Evolutionary conservation across 2,329 filamentous ascomycete species (phyloP), one percentile per base, ranked within the genome.

Genomic region (Plenodomus lindquistii): DNA sequence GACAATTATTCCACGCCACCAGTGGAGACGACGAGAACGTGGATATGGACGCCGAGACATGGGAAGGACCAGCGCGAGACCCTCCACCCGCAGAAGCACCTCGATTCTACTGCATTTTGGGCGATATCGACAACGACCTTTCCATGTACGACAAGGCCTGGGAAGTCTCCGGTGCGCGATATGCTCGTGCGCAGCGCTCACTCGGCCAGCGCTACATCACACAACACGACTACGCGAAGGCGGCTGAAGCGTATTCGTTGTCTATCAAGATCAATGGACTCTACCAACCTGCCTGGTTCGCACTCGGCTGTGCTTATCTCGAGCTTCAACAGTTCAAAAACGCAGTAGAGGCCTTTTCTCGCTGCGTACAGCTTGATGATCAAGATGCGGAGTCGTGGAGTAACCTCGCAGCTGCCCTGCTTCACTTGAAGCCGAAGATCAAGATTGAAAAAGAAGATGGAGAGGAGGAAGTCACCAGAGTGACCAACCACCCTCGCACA

Each of bases 351-450:
- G 87, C 91, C 0, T 99, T 95, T 71, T 85, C 86, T 8, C 82
- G 91, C 18, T 87, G 88, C 8, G 92, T 99, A 10, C 85, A 89
- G 58, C 81, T 89, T 10, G 94, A 96, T 40, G 92, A 95, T 20
- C 86, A 87, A 43, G 92, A 97, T 66, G 93, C 92, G 0, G 85
- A 96, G 65, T 91, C 90, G 0, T 99, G 94, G 91, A 95, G 89
- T 63, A 99, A 99, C 66, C 81, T 99, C 18, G 94, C 92, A 0
- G 91, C 88, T 2, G 87, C 93, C 0, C 80, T 97, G 1, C 83
- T 89, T 57, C 87, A 85, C 50, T 76, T 88, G 54, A 91, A 82
- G 71, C 79, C 76, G 37, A 70, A 64, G 18, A 38, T 44, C 1
- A 49, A 72, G 48, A 71, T 65, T 3, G 61, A 70, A 34, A 35